phyloP scores from a whole-genome alignment of 2,329 filamentous ascomycete species.

The Xylaria hypoxylon region DNA sequence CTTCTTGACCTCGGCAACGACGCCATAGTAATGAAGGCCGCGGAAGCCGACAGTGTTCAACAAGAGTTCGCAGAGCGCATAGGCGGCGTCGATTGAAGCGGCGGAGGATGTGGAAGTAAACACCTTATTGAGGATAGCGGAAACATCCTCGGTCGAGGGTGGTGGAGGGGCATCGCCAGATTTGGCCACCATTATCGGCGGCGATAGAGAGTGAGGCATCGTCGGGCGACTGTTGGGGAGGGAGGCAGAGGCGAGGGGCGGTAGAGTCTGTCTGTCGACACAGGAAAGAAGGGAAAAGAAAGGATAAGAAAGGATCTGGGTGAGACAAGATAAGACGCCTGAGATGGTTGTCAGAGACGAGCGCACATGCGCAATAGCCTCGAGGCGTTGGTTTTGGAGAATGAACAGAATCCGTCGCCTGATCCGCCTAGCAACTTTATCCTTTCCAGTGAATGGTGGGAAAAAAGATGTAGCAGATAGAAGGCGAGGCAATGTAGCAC shows the following conservation, averaged over 20 bases:
- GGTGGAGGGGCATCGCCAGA: slow-evolving; percentile 61
- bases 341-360: slow-evolving; percentile 20
- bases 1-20: slow-evolving; percentile 71
- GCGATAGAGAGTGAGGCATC: slow-evolving; percentile 64
- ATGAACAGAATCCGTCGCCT: slow-evolving; percentile 36
- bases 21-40: slow-evolving; percentile 65
- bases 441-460: slow-evolving; percentile 1
- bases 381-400: slow-evolving; percentile 35
- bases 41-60: slow-evolving; percentile 65
- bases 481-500: not conserved
- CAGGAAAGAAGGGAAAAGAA: slow-evolving; percentile 9
- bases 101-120: slow-evolving; percentile 77
- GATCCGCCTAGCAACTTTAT: slow-evolving; percentile 35
- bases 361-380: slow-evolving; percentile 35
- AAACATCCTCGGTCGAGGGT: slow-evolving; percentile 74
- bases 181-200: slow-evolving; percentile 62
- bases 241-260: slow-evolving; percentile 13
- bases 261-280: slow-evolving; percentile 17
- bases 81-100: slow-evolving; percentile 73
- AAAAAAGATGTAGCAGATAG: slow-evolving; percentile 21
- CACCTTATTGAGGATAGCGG: slow-evolving; percentile 72
- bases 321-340: slow-evolving; percentile 11
- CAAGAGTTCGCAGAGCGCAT: slow-evolving; percentile 70
- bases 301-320: not conserved
- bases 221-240: slow-evolving; percentile 30